Percentiles rank a stretch among this genome's conserved stretches.
Evolutionary conservation across 768 basidiomycete genomes (phyloP).

Genomic region (Lactifluus volemus): DNA sequence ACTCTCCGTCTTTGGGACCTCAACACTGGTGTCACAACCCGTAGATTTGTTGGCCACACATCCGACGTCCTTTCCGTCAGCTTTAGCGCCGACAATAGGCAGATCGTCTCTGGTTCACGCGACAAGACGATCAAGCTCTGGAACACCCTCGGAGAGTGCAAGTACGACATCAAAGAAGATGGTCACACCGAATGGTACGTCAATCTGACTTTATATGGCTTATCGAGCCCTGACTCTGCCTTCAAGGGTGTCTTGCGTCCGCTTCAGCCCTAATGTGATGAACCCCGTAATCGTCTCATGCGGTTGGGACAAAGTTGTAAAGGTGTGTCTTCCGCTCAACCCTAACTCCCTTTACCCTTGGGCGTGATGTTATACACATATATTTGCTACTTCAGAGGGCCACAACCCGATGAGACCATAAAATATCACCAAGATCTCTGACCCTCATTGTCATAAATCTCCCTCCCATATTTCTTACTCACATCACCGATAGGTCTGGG

Average conservation of each 20-base stretch:
- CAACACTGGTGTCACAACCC: conserved; percentile 93
- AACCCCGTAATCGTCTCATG: conserved; percentile 99
- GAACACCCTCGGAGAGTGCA: conserved; percentile 99
- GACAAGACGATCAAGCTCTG: conserved; percentile 98
- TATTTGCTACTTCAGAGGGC: conserved; percentile 30
- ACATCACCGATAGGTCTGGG: conserved; percentile 74
- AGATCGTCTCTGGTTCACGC: conserved; percentile 97
- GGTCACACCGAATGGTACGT: conserved; percentile 91
- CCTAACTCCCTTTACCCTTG: background rate
- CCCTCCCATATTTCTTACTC: background rate
- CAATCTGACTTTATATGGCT: background rate
- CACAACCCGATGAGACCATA: conserved; percentile 39
- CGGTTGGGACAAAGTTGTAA: conserved; percentile 99
- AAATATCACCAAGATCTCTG: conserved; percentile 68
- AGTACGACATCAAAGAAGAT: conserved; percentile 98
- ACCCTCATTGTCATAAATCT: conserved; percentile 22
- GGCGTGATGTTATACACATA: conserved; percentile 33
- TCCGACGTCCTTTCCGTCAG: conserved; percentile 98
- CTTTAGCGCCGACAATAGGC: conserved; percentile 99
- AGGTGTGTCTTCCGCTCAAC: conserved; percentile 47
- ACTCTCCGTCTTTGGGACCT: conserved; percentile 99
- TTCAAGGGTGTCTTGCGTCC: conserved; percentile 92
- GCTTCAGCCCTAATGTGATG: conserved; percentile 95
- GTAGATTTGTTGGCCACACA: conserved; percentile 96
- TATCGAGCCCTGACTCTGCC: background rate